These are phyloP conservation scores for Cyberlindnera samutprakarnensis DNA, from an alignment of 805 yeast species.

Conservation along the genomic window DNA sequence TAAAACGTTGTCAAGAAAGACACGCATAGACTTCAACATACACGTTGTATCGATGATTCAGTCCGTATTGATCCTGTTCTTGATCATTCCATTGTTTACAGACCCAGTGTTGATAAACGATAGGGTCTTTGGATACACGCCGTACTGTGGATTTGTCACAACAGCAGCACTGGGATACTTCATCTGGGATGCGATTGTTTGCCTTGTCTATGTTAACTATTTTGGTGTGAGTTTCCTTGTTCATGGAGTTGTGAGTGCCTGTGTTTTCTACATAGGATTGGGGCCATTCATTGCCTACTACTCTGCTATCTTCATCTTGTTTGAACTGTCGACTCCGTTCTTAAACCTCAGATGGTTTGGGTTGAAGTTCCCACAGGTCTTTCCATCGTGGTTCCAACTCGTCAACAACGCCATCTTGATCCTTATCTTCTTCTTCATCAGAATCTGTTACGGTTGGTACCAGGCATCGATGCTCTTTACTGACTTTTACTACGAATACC, in stretches of 20 bases:
- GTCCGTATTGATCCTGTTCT: conserved; percentile 52
- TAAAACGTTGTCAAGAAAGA: conserved; percentile 28
- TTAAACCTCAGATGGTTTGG: conserved; percentile 83
- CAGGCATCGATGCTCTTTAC: conserved; percentile 42
- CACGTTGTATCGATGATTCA: conserved; percentile 87
- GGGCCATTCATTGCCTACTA: conserved; percentile 65
- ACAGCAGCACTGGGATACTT: conserved; percentile 72
- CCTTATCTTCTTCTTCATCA: conserved; percentile 53
- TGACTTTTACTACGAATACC: conserved; percentile 33
- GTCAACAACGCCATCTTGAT: conserved; percentile 64
- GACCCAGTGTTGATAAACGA: conserved; percentile 40
- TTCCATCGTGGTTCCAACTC: conserved; percentile 41
- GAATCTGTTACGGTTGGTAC: conserved; percentile 74
- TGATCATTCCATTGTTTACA: conserved; percentile 54
- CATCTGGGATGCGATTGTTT: conserved; percentile 72
- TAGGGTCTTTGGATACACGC: conserved; percentile 56
- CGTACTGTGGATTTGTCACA: conserved; percentile 60
- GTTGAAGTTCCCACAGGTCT: conserved; percentile 55
- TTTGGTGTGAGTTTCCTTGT: conserved; percentile 71
- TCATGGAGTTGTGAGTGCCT: conserved; percentile 70
- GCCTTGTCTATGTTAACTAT: conserved; percentile 42
- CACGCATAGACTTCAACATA: conserved; percentile 66
- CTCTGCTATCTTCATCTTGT: conserved; percentile 66
- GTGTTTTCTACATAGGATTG: conserved; percentile 55
- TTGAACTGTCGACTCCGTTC: conserved; percentile 82